Base-by-base conservation (phyloP, 208 protist species). In the Acanthamoeba triangularis region DNA sequence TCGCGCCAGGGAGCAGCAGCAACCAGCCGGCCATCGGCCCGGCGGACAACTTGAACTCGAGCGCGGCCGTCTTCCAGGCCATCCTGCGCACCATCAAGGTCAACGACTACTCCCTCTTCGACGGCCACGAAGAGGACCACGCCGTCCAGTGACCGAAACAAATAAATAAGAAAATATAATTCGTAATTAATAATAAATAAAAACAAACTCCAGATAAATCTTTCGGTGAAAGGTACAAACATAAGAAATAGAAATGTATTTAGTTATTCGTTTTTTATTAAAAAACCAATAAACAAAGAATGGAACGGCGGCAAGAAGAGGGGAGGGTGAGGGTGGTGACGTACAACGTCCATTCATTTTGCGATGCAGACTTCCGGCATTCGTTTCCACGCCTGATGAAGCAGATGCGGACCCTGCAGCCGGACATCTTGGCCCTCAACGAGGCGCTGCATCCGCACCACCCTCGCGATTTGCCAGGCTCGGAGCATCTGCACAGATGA, bases 71-170 rank as follows among this genome's bases (percentile, higher is more conserved):
- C 3, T 96, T 96, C 54, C 61, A 72, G 41, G 7, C 49, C 18
- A 16, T 95, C 16, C 65, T 96, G 28, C 69, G 76, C 65, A 78
- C 67, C 33, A 49, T 96, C 35, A 85, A 94, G 10, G 93, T 96
- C 49, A 95, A 95, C 47, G 95, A 96, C 72, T 95, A 90, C 44
- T 94, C 95, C 44, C 52, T 96, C 35, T 96, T 96, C n/a, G 61
- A 87, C 59, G 44, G 95, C 91, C 78, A 90, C 54, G 94, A 96
- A 90, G 90, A 78, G 18, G 33, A 23, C 69, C 8, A 78, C 33
- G 8, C 2, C 69, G 69, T 49, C 33, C 33, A 44, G 2, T 74
- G 18, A 63, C 6, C 5, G 59, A 11, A 52, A 52, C 11, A 52
- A 84, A 47, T 30, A 56, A n/a, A n/a, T n/a, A n/a, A n/a, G n/a